Evolutionary conservation across 164 flowering plant genomes (phyloP).

Genomic region (Amborella trichopoda): DNA sequence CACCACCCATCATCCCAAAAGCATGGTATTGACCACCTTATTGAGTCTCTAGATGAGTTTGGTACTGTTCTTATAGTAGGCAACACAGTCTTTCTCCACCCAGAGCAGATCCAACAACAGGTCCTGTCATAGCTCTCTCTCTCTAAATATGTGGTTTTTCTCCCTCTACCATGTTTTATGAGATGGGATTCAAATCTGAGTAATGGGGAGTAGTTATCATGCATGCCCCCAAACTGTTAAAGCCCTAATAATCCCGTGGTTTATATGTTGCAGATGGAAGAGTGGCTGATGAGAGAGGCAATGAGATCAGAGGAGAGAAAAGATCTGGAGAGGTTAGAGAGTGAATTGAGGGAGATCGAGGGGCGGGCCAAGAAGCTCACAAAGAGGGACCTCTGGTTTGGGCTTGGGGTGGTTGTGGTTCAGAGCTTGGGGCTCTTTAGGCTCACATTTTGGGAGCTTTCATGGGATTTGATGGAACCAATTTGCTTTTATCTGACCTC

Average conservation of each 20-base stretch:
- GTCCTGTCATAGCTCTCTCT: neutral
- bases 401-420: slow-evolving; percentile 27
- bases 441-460: slow-evolving; percentile 51
- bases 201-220: too few relatives aligned
- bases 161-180: neutral
- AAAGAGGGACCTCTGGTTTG: slow-evolving; percentile 26
- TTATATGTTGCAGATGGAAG: slow-evolving; percentile 17
- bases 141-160: neutral
- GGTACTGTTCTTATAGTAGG: neutral
- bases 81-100: neutral
- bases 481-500: slow-evolving; percentile 44
- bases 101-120: neutral
- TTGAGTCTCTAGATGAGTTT: neutral
- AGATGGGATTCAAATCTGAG: too few relatives aligned
- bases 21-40: slow-evolving; percentile 36
- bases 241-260: too few relatives aligned
- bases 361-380: slow-evolving; percentile 19
- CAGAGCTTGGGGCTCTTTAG: slow-evolving; percentile 44
- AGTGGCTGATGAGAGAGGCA: slow-evolving; percentile 12
- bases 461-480: slow-evolving; percentile 63
- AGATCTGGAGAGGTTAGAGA: slow-evolving; percentile 28
- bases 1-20: slow-evolving; percentile 16
- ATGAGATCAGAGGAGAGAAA: slow-evolving; percentile 15
- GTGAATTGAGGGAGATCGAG: slow-evolving; percentile 27
- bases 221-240: too few relatives aligned